A percentile compares a stretch with the other conserved stretches of the same genome.
phyloP scores from a whole-genome alignment of 352 stramenopile species.

The Pythium dissotocum region DNA sequence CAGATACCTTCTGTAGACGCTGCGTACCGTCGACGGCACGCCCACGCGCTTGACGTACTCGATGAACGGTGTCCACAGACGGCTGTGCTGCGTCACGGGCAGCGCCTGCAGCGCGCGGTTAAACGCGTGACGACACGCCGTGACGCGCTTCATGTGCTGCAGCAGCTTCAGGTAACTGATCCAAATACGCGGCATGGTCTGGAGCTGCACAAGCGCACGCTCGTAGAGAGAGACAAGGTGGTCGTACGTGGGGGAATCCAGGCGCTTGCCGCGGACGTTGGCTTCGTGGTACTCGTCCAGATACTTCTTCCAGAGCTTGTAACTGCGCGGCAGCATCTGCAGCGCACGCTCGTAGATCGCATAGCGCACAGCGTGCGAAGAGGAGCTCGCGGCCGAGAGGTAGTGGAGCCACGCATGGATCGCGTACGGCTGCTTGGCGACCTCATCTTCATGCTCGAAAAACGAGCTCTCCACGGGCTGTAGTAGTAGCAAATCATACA shows the following conservation, averaged over 20 bases:
- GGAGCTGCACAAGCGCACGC: conserved; percentile 88
- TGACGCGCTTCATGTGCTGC: conserved; percentile 75
- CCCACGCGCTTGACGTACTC: conserved; percentile 84
- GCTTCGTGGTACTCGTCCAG: conserved; percentile 69
- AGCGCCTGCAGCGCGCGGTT: conserved; percentile 95
- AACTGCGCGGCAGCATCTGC: conserved; percentile 85
- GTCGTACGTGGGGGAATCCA: conserved; percentile 48
- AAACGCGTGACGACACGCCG: conserved; percentile 85
- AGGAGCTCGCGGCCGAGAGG: conserved; percentile 30
- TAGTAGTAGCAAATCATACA: conserved; percentile 18
- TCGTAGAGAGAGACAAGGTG: conserved; percentile 77
- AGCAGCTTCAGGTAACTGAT: conserved; percentile 87
- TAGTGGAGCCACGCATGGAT: conserved; percentile 85
- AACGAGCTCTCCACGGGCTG: conserved; percentile 2
- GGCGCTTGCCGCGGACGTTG: conserved; percentile 64
- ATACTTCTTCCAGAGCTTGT: conserved; percentile 95
- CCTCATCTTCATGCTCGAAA: conserved; percentile 84
- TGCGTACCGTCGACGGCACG: conserved; percentile 78
- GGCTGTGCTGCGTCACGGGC: conserved; percentile 97
- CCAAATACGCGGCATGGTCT: conserved; percentile 98
- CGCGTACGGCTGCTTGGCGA: conserved; percentile 78
- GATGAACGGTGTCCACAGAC: conserved; percentile 94
- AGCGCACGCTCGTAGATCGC: conserved; percentile 89
- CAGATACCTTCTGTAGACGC: conserved; percentile 87
- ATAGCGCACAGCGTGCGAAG: conserved; percentile 32